Conservation (phyloP, 2,329 filamentous ascomycete genomes). For the Thermothelomyces thermophilus region DNA sequence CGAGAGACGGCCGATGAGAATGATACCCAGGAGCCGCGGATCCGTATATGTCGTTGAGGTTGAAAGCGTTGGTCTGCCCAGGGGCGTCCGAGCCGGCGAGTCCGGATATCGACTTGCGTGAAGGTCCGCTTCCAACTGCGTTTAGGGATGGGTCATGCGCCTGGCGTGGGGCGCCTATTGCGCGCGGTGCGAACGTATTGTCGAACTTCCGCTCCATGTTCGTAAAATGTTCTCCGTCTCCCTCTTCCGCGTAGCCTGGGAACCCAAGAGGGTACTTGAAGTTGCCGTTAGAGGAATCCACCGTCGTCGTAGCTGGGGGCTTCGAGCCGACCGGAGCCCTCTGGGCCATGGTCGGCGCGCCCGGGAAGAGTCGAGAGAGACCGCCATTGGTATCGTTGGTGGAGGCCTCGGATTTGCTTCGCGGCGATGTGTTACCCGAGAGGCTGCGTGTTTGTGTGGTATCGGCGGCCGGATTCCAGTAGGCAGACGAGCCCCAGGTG, state of each 20-base stretch:
- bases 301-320: slow-evolving; percentile 34
- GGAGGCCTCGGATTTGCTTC: slow-evolving; percentile 40
- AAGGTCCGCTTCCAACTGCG: slow-evolving; percentile 34
- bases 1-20: slow-evolving; percentile 39
- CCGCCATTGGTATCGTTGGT: slow-evolving; percentile 41
- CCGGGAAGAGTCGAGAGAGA: slow-evolving; percentile 27
- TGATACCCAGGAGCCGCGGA: slow-evolving; percentile 40
- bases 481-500: slow-evolving; percentile 44
- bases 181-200: slow-evolving; percentile 17
- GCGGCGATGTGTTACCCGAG: slow-evolving; percentile 53
- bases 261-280: slow-evolving; percentile 33
- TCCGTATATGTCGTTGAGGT: slow-evolving; percentile 28
- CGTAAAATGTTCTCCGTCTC: slow-evolving; percentile 30
- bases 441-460: slow-evolving; percentile 37
- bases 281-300: slow-evolving; percentile 40
- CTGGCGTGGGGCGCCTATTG: slow-evolving; percentile 29
- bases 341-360: slow-evolving; percentile 28
- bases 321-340: slow-evolving; percentile 23
- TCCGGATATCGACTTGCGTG: slow-evolving; percentile 51
- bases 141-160: slow-evolving; percentile 39
- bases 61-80: slow-evolving; percentile 26
- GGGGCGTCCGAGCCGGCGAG: slow-evolving; percentile 41
- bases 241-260: slow-evolving; percentile 33
- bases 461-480: slow-evolving; percentile 50
- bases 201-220: slow-evolving; percentile 7